A percentile compares a stretch with the other conserved stretches of the same genome.
Conservation (phyloP, 768 basidiomycete genomes). For the Macrocybe gigantea region DNA sequence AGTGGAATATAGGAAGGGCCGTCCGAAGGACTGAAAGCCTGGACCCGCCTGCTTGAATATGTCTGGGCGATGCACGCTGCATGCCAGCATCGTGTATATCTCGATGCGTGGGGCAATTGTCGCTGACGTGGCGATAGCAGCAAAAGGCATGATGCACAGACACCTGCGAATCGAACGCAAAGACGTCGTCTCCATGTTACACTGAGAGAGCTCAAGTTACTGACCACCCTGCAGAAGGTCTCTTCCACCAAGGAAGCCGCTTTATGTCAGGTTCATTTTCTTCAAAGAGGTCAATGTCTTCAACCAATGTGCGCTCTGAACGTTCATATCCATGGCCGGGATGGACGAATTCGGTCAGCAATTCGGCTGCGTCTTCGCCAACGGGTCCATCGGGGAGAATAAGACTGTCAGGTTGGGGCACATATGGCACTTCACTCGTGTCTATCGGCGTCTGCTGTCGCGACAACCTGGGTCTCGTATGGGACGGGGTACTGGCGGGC, state of each 20-base stretch:
- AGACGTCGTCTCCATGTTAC: neutral
- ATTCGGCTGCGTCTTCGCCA: conserved; percentile 39
- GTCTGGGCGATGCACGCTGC: conserved; percentile 59
- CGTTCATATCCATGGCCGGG: conserved; percentile 32
- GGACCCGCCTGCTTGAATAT: conserved; percentile 28
- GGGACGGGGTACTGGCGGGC: too few relatives aligned
- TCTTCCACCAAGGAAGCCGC: conserved; percentile 64
- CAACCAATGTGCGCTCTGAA: conserved; percentile 5
- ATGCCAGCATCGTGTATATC: conserved; percentile 69
- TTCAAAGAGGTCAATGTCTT: conserved; percentile 17
- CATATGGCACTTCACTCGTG: conserved; percentile 11
- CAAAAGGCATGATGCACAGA: conserved; percentile 44
- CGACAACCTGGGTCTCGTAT: too few relatives aligned
- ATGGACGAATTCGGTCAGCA: conserved; percentile 40
- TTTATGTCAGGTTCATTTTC: conserved; percentile 5
- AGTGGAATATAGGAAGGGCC: neutral
- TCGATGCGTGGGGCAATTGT: conserved; percentile 69
- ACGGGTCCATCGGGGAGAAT: conserved; percentile 40
- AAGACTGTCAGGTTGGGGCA: conserved; percentile 27
- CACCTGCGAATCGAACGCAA: conserved; percentile 40
- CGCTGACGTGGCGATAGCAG: conserved; percentile 47
- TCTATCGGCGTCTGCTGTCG: too few relatives aligned
- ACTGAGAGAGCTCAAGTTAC: conserved; percentile 12
- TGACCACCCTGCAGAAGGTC: conserved; percentile 71
- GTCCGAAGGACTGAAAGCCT: neutral